Evolutionary conservation across 2,329 filamentous ascomycete genomes (phyloP).

Genomic region (Fusarium begoniae): DNA sequence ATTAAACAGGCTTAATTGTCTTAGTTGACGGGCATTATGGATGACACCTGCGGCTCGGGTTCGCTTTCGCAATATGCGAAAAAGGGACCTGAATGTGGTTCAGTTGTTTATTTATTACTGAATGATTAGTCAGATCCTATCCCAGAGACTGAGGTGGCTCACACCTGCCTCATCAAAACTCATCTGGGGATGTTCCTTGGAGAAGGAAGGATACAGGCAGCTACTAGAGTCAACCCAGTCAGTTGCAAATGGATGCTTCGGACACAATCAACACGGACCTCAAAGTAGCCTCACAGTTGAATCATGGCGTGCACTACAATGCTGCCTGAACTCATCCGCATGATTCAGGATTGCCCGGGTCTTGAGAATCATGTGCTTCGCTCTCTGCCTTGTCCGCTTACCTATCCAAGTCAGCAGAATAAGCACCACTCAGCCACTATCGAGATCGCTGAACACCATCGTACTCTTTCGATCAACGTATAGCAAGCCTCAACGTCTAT

Average conservation of each 20-base stretch:
- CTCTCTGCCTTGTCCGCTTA: constrained; percentile 6
- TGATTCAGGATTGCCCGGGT: not conserved
- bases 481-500: not conserved
- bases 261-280: constrained; percentile 8
- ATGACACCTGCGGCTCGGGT: not conserved
- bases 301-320: not conserved
- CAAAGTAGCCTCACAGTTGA: constrained; percentile 13
- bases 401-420: not conserved
- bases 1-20: not conserved
- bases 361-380: constrained; percentile 4
- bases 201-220: not conserved
- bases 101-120: not conserved
- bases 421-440: constrained; percentile 8
- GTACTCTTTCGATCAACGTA: not conserved
- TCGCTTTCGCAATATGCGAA: constrained; percentile 4
- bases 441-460: constrained; percentile 8
- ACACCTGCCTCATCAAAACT: constrained; percentile 1
- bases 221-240: not conserved
- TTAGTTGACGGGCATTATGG: not conserved
- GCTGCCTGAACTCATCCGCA: not conserved
- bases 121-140: not conserved
- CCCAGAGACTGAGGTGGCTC: not conserved
- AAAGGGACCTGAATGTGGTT: not conserved
- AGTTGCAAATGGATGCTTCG: not conserved
- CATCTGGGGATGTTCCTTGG: constrained; percentile 6